Base-by-base conservation (phyloP, 2,329 filamentous ascomycete genomes). In the Pezicula rhizophila region DNA sequence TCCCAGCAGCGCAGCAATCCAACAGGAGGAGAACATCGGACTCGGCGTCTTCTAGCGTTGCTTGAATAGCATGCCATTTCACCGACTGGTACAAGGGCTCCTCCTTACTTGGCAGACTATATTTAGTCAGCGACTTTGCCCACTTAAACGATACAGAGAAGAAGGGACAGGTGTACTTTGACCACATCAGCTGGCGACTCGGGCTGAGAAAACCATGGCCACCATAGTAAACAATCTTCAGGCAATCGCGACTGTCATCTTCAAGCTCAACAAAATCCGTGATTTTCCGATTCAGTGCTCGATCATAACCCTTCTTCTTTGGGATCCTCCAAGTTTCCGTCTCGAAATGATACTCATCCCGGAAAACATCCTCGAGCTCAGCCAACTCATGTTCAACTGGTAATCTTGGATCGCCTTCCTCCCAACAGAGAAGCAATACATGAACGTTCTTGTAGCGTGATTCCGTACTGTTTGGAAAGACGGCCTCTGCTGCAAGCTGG, bases 11-110 rank as follows among this genome's bases (percentile, higher is more conserved):
- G 55, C 77, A 80, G 8, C 75, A 76, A 61, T 82, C 79, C 23
- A 82, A 68, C 11, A 83, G 64, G 5, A 82, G 63, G 10, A 82
- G 69, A 39, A 82, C 76, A 57, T 83, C 79, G 4, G 77, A 79
- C 50, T 74, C 72, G 2, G 76, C 73, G 59, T 82, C 78, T 50
- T 82, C 78, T 46, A 82, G 74, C 11, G 80, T 64, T 57, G 75
- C 79, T 41, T 77, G 74, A 3, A 82, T 70, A 8, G 74, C 75
- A 52, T 74, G 72, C 79, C 79, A 83, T 56, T 75, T 80, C 25
- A 82, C 64, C 5, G 20, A 26, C 25, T 42, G 40, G 25, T 42
- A 28, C 8, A 20, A 25, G 15, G 40, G 25, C 5, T 31, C 5
- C 4, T 42, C 40, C 23, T 26, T 26, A 15, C 15, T 26, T 5